Evolutionary conservation across 148 eudicot genomes (phyloP), one percentile per base, ranked within the genome.

Genomic region (Beta vulgaris): DNA sequence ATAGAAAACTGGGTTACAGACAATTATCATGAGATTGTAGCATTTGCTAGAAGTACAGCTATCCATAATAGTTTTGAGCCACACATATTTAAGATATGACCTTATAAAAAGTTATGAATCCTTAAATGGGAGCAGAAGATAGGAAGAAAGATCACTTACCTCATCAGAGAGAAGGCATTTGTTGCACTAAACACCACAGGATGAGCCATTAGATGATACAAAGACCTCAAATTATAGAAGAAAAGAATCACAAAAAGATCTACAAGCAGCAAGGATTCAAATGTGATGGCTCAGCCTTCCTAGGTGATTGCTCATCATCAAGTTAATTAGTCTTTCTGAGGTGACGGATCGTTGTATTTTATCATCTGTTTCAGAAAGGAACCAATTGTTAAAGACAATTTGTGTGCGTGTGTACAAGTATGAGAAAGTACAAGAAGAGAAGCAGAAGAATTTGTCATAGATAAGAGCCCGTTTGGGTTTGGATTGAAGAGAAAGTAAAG

Each of bases 361-460:
- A 43, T 80, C 77, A 88, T 62, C 97, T 91, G 90, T 67, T 72
- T 58, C 77, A 78, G 70, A 80, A 23, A 81, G 54, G 37, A 75
- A 64, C 48, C 61, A 21, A 4, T 40, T 67, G 39, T 25, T 18
- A 40, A 48, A 65, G 1, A 62, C 6, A 34, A 32, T 34, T 19
- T 59, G 26, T 59, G 12, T 15, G 26, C 3, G 10, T 59, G 63
- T 46, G 51, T 59, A 29, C n/a, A 54, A 54, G 26, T 36, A 44
- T 12, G 2, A 55, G 26, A 16, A 69, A 70, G 39, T 23, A 51
- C 14, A 26, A 34, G 10, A 49, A 58, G 48, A 72, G 23, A 57
- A 55, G 55, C 72, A 16, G 48, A 43, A 43, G 25, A 53, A 39
- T 19, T 2, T 40, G 25, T n/a, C 13, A 26, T 35, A 66, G 16